Conservation (phyloP, 1,139 yeast genomes). For the Debaryomyces coudertii region DNA sequence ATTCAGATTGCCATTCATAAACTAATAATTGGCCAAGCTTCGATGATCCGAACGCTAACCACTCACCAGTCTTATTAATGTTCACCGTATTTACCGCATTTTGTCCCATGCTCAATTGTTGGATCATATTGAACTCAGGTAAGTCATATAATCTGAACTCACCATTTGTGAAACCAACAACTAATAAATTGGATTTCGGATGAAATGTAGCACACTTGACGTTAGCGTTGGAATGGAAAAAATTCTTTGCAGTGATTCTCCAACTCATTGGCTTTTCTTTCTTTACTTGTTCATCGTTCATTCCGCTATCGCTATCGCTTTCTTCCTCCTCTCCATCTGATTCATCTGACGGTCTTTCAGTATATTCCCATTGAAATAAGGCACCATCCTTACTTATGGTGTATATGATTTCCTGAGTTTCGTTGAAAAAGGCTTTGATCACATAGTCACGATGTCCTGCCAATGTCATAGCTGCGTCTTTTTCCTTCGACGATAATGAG, state of each 20-base stretch:
- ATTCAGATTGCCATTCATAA: conserved; percentile 99
- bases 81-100: conserved; percentile 82
- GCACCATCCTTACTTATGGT: conserved; percentile 97
- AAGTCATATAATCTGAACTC: conserved; percentile 92
- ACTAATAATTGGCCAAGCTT: conserved; percentile 91
- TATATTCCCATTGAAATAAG: conserved; percentile 86
- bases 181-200: conserved; percentile 64
- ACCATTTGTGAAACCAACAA: conserved; percentile 91
- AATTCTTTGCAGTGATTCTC: conserved; percentile 82
- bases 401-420: conserved; percentile 83
- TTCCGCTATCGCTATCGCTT: conserved; percentile 17
- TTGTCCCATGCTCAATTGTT: conserved; percentile 91
- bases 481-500: conserved; percentile 74
- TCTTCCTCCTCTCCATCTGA: conserved; percentile 45
- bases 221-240: conserved; percentile 70
- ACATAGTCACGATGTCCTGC: conserved; percentile 95
- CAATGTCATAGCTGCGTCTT: conserved; percentile 79
- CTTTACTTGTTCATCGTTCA: conserved; percentile 29
- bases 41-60: conserved; percentile 95
- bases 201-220: conserved; percentile 87
- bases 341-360: conserved; percentile 49
- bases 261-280: conserved; percentile 53
- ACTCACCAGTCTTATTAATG: conserved; percentile 85
- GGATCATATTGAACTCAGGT: conserved; percentile 70
- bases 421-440: conserved; percentile 81